Evolutionary conservation across 768 basidiomycete genomes (phyloP), one percentile per base, ranked within the genome.

Genomic region (Hygrocybe coccinea): DNA sequence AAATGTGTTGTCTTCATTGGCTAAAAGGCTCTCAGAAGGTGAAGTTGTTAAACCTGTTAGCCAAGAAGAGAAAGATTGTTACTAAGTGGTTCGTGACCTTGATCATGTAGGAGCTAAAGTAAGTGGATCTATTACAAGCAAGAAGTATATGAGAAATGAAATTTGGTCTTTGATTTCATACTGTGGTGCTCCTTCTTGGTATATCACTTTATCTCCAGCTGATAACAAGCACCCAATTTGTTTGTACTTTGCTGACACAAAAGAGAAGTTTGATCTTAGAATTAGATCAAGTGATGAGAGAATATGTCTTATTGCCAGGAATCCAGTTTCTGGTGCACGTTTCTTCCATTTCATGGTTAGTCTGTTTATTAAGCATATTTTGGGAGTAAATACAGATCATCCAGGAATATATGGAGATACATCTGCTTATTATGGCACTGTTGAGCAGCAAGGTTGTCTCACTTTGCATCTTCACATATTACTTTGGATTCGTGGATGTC

Each of bases 381-480:
- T 71, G 4, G 65, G 68, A 0, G 47, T 59, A 38, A 55, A 50
- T 15, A 50, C 39, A 8, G 53, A 64, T 36, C 41, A 63, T 22
- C 15, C n/a, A 11, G 70, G 66, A 0, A 25, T 71, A 21, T 74
- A 61, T 63, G 71, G 73, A 8, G 47, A 65, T 0, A 65, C 70
- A 11, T n/a, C 56, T 1, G 68, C 61, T 0, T 74, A 70, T 56
- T 69, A 69, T 62, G 67, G 67, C 2, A 65, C 62, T 0, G 67
- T 72, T 46, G 74, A 74, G 52, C 65, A 69, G 52, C 73, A 76
- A 59, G 73, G 72, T 1, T 37, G 66, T 3, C 54, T 72, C 0
- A 74, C 71, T 0, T 50, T 77, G 2, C 76, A 77, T 61, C 43
- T 74, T 2, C 74, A 76, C 57, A 19, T 70, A n/a, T 36, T 76